A percentile compares a stretch with the other conserved stretches of the same genome.
phyloP scores from a whole-genome alignment of 768 basidiomycete genomes.

The Suillus occidentalis region DNA sequence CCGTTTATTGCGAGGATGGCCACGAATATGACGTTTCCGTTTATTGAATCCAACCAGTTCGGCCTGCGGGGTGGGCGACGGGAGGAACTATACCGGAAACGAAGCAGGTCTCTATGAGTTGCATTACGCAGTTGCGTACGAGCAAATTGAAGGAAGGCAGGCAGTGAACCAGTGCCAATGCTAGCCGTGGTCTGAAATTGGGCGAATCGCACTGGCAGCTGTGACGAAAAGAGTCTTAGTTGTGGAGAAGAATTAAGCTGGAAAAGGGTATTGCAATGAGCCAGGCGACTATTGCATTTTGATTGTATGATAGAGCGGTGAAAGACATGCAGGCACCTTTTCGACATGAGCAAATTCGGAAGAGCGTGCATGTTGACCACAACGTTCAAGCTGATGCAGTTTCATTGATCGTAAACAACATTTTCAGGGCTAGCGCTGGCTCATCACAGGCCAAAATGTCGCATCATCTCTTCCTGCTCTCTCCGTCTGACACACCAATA shows the following conservation, averaged over 20 bases:
- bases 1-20: constrained; percentile 66
- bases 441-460: constrained; percentile 51
- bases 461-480: constrained; percentile 82
- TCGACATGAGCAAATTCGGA: constrained; percentile 11
- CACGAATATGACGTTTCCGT: constrained; percentile 54
- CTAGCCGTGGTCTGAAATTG: background rate
- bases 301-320: constrained; percentile 3
- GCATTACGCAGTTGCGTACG: constrained; percentile 19
- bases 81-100: constrained; percentile 16
- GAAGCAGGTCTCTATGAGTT: constrained; percentile 22
- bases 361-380: constrained; percentile 10
- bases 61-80: constrained; percentile 18
- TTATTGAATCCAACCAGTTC: constrained; percentile 50
- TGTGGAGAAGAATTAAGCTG: background rate
- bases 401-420: constrained; percentile 1
- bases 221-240: background rate
- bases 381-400: background rate
- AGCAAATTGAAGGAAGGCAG: constrained; percentile 17
- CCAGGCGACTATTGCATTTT: constrained; percentile 7
- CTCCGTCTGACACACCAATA: constrained; percentile 83
- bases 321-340: background rate
- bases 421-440: background rate
- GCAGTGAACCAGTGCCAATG: constrained; percentile 3
- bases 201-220: background rate
- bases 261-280: background rate